Evolutionary conservation across 2,329 filamentous ascomycete genomes (phyloP).

Genomic region (Trichoderma sp.): DNA sequence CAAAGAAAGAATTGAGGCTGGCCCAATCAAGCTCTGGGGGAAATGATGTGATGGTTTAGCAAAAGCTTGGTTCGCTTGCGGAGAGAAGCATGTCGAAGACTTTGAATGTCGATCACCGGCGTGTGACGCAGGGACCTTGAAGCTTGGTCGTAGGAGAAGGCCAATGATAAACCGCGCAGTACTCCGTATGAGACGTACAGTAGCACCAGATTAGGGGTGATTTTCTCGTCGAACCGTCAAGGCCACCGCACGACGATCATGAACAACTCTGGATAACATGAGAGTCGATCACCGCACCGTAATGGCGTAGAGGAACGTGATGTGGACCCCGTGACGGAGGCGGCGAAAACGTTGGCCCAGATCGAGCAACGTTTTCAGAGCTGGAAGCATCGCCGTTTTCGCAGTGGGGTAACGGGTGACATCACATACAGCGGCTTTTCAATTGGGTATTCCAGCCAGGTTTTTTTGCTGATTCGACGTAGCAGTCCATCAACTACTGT

Average conservation of each 20-base stretch:
- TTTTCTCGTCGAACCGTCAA: neutral
- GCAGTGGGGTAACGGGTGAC: constrained; percentile 11
- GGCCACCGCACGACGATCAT: neutral
- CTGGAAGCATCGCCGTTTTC: constrained; percentile 8
- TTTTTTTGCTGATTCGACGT: neutral
- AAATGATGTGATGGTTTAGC: neutral
- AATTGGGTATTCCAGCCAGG: neutral
- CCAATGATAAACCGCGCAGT: neutral
- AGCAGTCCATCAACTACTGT: neutral
- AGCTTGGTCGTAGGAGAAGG: constrained; percentile 1
- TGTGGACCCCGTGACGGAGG: constrained; percentile 26
- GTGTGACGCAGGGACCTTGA: constrained; percentile 10
- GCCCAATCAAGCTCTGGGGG: neutral
- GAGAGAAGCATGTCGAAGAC: constrained; percentile 9
- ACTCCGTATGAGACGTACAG: neutral
- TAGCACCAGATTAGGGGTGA: neutral
- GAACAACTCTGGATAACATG: neutral
- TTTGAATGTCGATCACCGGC: neutral
- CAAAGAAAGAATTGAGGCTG: neutral
- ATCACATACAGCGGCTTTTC: constrained; percentile 13
- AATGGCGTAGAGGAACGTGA: constrained; percentile 22
- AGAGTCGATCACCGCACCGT: neutral
- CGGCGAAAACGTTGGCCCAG: constrained; percentile 16
- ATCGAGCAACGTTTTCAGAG: constrained; percentile 14
- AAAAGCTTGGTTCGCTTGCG: constrained; percentile 13